phyloP scores from a whole-genome alignment of 2,329 filamentous ascomycete genomes.

The Trichoderma sp. region DNA sequence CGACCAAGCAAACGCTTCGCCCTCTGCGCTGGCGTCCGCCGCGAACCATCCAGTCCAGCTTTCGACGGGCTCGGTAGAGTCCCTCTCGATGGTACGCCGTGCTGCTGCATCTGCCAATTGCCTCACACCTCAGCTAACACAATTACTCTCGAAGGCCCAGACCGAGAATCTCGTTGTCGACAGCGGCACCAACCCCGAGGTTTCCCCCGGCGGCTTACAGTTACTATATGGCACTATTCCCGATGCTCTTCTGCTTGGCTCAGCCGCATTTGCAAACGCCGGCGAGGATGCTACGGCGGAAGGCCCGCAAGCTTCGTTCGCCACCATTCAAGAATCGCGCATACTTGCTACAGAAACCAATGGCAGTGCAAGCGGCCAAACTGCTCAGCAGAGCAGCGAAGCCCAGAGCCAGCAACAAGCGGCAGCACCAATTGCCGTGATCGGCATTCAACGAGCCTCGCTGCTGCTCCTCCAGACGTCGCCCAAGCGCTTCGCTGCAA shows the following conservation, averaged over 20 bases:
- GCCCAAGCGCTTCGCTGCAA: neutral
- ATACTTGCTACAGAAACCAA: neutral
- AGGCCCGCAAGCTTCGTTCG: neutral
- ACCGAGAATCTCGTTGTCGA: neutral
- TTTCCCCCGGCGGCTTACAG: neutral
- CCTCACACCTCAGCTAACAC: neutral
- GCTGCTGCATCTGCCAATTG: neutral
- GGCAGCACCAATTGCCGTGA: neutral
- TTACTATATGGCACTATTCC: neutral
- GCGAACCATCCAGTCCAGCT: neutral
- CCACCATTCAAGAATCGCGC: neutral
- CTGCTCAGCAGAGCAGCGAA: neutral
- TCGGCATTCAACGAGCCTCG: neutral
- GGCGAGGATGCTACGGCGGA: neutral
- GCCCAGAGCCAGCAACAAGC: neutral
- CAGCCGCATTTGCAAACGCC: neutral
- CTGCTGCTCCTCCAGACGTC: neutral
- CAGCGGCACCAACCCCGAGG: neutral
- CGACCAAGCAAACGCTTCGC: neutral
- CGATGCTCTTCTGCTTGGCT: neutral
- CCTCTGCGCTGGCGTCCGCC: conserved; percentile 13
- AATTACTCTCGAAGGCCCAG: neutral
- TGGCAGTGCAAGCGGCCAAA: neutral
- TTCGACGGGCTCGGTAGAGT: conserved; percentile 8
- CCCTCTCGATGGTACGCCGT: conserved; percentile 1